Evolutionary conservation across 768 basidiomycete genomes (phyloP), one percentile per base, ranked within the genome.

Genomic region (Hortiboletus campestris): DNA sequence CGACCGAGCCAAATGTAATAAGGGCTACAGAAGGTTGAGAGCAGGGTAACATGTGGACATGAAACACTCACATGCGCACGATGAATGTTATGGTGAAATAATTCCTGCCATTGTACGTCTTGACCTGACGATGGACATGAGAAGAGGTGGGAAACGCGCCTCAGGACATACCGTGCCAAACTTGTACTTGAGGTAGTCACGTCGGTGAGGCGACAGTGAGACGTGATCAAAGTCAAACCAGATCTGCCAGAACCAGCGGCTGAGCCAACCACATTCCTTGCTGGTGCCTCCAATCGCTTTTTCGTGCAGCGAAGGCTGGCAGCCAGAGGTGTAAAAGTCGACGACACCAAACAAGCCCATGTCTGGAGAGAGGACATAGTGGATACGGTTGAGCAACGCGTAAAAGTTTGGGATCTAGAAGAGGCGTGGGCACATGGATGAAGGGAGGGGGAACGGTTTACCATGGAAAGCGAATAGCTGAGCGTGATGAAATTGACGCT

Each of bases 1-100:
- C 85, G 82, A 35, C 87, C 87, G 29, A 91, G 76, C 80, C 86
- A 89, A 61, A 91, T 83, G 67, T 89, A 90, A 73, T 86, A 87
- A 0, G 84, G 84, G 29, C 81, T 84, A 54, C 3, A 16, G 31
- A 25, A 34, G 5, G 20, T 35, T 51, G 32, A 46, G 34, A 60
- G 56, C 12, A 2, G 34, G 50, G 36, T 9, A 28, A 45, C 7
- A 11, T 8, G 4, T 11, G 19, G 10, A 43, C 6, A 40, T 11
- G 25, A 7, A 16, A 29, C 2, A 70, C 80, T 51, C 36, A 83
- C 78, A 89, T 88, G 64, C 83, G 72, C 45, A 88, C 78, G 58
- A 88, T 77, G 69, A 82, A 79, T 0, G 87, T 84, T n/a, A 86
- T 61, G 50, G 89, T 71, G 64, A 87, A 85, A 46, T 76, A 77